Evolutionary conservation across 1,139 yeast species (phyloP), one percentile per base, ranked within the genome.

Genomic region (Blastobotrys aristatus): DNA sequence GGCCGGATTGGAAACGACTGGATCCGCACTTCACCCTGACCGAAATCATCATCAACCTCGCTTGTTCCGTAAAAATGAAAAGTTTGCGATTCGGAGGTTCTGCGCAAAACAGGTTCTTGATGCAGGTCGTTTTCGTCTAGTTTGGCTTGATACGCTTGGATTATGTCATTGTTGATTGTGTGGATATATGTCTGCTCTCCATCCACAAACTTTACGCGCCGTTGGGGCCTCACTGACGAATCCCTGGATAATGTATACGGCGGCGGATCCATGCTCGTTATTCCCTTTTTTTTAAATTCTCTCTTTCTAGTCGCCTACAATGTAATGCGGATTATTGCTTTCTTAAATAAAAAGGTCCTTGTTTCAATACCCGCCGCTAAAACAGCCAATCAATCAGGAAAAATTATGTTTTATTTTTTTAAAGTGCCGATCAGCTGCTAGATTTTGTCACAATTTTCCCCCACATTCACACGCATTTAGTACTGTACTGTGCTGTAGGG

Each of bases 241-340:
- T 42, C 46, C 27, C 18, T 42, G 16, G 46, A 13, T 13, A 42
- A 3, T 4, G 46, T 42, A 16, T 42, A 42, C 17, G 46, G 46
- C 10, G 46, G 46, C 5, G 46, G 46, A 17, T 14, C 29, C 21
- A 13, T 18, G n/a, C n/a, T 39, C 42, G n/a, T 37, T n/a, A 34
- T 34, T 8, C 22, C 22, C 4, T 34, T 17, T 5, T 13, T 18
- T 34, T 34, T 30, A 16, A 16, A 30, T 30, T 17, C 33, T 30
- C 31, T 11, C 31, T n/a, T 11, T 27, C n/a, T 27, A 27, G 13
- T 27, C 13, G n/a, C 31, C 31, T 27, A 27, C n/a, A 27, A 11
- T 27, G n/a, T 27, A 27, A 11, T 27, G 31, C n/a, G 11, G 31
- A 11, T 11, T 27, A 27, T 27, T 27, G 11, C n/a, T 11, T 27